Evolutionary conservation across 805 yeast species (phyloP), one percentile per base, ranked within the genome.

Genomic region (Wickerhamiella bombiphila): DNA sequence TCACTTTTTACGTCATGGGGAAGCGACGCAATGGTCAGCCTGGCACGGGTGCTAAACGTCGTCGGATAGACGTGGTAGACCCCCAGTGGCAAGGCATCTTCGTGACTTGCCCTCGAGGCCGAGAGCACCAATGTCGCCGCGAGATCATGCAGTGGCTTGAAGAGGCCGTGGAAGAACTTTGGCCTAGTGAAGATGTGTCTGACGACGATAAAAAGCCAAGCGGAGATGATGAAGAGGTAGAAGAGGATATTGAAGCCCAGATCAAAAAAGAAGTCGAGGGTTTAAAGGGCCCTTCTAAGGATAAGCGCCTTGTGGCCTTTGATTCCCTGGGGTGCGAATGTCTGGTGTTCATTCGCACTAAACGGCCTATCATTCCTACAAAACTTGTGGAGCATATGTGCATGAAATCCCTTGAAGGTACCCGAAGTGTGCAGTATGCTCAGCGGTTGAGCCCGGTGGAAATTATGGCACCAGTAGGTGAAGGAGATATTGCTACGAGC

Each of bases 61-160:
- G 26, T 9, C 26, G 26, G 11, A 13, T 24, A 22, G 33, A 41
- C 8, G 36, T 41, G 1, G 24, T 86, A 15, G 95, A 86, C 50
- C 94, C 95, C 0, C 78, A 78, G 29, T 80, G 91, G 38, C 62
- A 76, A 28, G 98, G 98, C 0, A 66, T 91, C 0, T 91, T 80
- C 57, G 94, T 85, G 9, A 80, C 97, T 0, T 88, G 96, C 57
- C 71, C 74, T 35, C 68, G 94, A 48, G 78, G 79, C 28, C 74
- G 76, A 42, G 98, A 91, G 55, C 20, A 36, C 13, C 43, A 42
- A 31, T 43, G 51, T 22, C 45, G 46, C 9, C 45, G 45, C 6
- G 54, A 51, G 35, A 42, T 44, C 16, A 38, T 41, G 19, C 45
- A 45, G 15, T 39, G 48, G 46, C 42, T 49, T 9, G 42, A 40